phyloP scores from a whole-genome alignment of 2,329 filamentous ascomycete genomes.

The Elsinoe australis region DNA sequence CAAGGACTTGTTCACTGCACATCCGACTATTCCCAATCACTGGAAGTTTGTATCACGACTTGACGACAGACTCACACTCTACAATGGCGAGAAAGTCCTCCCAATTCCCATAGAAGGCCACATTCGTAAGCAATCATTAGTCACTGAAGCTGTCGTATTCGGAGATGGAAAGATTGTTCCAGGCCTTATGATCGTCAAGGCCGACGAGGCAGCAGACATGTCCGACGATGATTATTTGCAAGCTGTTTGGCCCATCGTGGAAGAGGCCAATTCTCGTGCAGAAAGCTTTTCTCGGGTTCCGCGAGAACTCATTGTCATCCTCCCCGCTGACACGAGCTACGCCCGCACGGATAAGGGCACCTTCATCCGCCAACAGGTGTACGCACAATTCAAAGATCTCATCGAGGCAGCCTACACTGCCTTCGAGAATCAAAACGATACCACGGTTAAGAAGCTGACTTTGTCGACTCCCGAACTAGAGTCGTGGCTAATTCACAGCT shows the following conservation, averaged over 20 bases:
- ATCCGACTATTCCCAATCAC: constrained; percentile 37
- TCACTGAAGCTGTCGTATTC: constrained; percentile 52
- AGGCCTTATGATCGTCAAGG: constrained; percentile 46
- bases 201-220: constrained; percentile 38
- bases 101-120: constrained; percentile 46
- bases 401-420: constrained; percentile 42
- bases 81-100: constrained; percentile 46
- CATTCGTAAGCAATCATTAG: constrained; percentile 45
- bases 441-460: constrained; percentile 18
- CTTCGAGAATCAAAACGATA: constrained; percentile 22
- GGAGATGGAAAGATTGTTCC: constrained; percentile 47
- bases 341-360: constrained; percentile 52
- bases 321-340: constrained; percentile 41
- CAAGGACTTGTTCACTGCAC: constrained; percentile 43
- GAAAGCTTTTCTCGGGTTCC: constrained; percentile 49
- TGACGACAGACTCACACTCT: constrained; percentile 42
- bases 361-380: constrained; percentile 47
- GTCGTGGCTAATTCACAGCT: constrained; percentile 25
- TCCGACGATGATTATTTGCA: constrained; percentile 42
- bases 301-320: constrained; percentile 46
- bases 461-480: constrained; percentile 30
- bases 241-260: constrained; percentile 43
- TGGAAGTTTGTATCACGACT: constrained; percentile 43
- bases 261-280: constrained; percentile 43
- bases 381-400: constrained; percentile 41